These are phyloP conservation scores for Hemileccinum rubropunctum DNA, from an alignment of 768 basidiomycete genomes.

Conservation along the genomic window DNA sequence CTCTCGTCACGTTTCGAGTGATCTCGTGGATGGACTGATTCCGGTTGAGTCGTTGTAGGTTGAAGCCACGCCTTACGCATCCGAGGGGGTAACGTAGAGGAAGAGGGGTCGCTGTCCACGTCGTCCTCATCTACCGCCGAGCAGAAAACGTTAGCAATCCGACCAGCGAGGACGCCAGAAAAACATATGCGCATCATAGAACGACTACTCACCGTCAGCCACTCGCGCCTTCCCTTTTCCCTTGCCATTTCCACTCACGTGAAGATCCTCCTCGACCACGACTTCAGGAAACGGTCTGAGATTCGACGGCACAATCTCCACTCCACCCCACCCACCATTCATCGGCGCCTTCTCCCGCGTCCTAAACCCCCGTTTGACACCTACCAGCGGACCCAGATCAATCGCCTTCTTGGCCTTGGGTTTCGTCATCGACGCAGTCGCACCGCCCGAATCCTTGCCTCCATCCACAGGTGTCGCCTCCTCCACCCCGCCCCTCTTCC, in stretches of 20 bases:
- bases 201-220: constrained; percentile 21
- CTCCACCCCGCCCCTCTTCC: constrained; percentile 21
- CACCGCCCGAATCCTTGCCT: background rate
- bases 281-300: constrained; percentile 16
- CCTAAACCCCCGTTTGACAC: constrained; percentile 56
- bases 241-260: constrained; percentile 6
- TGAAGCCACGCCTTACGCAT: constrained; percentile 52
- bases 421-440: background rate
- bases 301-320: constrained; percentile 49
- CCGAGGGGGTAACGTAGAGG: constrained; percentile 51
- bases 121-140: constrained; percentile 3
- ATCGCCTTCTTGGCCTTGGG: constrained; percentile 13
- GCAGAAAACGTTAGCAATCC: background rate
- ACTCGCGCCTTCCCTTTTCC: constrained; percentile 18
- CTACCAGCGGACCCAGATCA: constrained; percentile 66
- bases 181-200: background rate
- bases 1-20: constrained; percentile 1
- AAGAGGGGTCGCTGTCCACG: constrained; percentile 16
- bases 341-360: constrained; percentile 55
- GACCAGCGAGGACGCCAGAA: background rate
- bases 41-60: background rate
- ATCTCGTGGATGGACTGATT: constrained; percentile 5
- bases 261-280: constrained; percentile 6
- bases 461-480: constrained; percentile 8
- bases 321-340: constrained; percentile 61